phyloP scores from a whole-genome alignment of 495 filamentous ascomycete genomes.

The Wilcoxina mikolae region DNA sequence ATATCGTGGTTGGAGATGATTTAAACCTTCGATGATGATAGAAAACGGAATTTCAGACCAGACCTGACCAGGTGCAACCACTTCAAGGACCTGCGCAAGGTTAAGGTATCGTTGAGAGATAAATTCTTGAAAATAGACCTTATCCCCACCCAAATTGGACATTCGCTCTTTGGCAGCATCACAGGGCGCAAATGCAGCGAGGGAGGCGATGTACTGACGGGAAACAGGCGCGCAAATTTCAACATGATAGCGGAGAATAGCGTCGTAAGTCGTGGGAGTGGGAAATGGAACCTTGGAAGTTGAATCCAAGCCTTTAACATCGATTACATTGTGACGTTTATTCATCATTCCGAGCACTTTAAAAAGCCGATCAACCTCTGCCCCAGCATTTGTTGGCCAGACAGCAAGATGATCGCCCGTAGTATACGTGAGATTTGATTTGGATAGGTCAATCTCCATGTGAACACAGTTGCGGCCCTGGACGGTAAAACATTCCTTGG shows the following conservation, averaged over 20 bases:
- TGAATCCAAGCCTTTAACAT: conserved; percentile 81
- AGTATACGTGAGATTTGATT: conserved; percentile 76
- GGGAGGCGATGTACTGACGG: conserved; percentile 77
- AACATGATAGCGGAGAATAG: conserved; percentile 88
- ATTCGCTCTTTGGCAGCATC: conserved; percentile 73
- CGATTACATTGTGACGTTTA: conserved; percentile 73
- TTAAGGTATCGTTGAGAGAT: conserved; percentile 72
- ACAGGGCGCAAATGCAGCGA: conserved; percentile 81
- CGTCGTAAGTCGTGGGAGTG: conserved; percentile 91
- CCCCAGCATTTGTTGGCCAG: conserved; percentile 92
- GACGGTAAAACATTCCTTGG: conserved; percentile 76
- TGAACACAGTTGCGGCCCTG: conserved; percentile 92
- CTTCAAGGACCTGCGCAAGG: conserved; percentile 75
- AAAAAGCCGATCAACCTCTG: conserved; percentile 83
- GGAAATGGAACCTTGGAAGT: conserved; percentile 97
- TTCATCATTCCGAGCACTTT: conserved; percentile 55
- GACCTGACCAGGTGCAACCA: conserved; percentile 48
- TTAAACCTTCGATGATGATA: conserved; percentile 79
- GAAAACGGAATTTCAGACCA: conserved; percentile 87
- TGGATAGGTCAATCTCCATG: conserved; percentile 85
- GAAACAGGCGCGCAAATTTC: conserved; percentile 92
- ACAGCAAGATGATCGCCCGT: conserved; percentile 95
- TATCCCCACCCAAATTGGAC: conserved; percentile 74
- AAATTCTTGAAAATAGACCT: conserved; percentile 89
- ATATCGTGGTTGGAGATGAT: conserved; percentile 92